Conservation (phyloP, 2,329 filamentous ascomycete genomes). For the Rugonectria rugulosa region DNA sequence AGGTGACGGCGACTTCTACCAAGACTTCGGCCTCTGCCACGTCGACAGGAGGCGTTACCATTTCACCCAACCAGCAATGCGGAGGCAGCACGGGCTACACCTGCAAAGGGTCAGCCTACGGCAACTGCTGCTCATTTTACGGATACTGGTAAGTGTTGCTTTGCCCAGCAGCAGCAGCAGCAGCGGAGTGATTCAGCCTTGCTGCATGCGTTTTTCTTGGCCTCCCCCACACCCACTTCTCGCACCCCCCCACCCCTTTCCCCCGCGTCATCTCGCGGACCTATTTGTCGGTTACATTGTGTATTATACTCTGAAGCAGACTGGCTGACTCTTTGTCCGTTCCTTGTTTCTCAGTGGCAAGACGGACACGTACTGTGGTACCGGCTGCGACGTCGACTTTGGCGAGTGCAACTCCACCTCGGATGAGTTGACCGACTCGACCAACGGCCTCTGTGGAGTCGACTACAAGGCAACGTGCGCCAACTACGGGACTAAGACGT, state of each 20-base stretch:
- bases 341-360: slow-evolving; percentile 25
- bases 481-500: slow-evolving; percentile 43
- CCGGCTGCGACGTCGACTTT: slow-evolving; percentile 47
- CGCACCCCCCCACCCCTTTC: neutral
- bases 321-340: neutral
- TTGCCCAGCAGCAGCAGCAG: too few species aligned
- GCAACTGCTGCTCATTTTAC: slow-evolving; percentile 51
- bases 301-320: slow-evolving; percentile 16
- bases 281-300: neutral
- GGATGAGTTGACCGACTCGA: slow-evolving; percentile 39
- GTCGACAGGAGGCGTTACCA: slow-evolving; percentile 29
- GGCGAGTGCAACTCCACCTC: slow-evolving; percentile 42
- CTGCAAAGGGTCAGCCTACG: slow-evolving; percentile 46
- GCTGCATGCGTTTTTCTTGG: neutral
- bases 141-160: slow-evolving; percentile 48
- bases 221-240: neutral
- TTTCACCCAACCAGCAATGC: slow-evolving; percentile 48
- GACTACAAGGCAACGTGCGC: slow-evolving; percentile 42
- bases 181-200: neutral
- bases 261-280: neutral
- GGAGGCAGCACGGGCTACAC: slow-evolving; percentile 45
- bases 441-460: slow-evolving; percentile 47
- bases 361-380: slow-evolving; percentile 44
- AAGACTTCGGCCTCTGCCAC: slow-evolving; percentile 15
- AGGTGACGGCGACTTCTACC: slow-evolving; percentile 21